phyloP scores from a whole-genome alignment of 257 asterid species.

The Solanum bulbocastanum region DNA sequence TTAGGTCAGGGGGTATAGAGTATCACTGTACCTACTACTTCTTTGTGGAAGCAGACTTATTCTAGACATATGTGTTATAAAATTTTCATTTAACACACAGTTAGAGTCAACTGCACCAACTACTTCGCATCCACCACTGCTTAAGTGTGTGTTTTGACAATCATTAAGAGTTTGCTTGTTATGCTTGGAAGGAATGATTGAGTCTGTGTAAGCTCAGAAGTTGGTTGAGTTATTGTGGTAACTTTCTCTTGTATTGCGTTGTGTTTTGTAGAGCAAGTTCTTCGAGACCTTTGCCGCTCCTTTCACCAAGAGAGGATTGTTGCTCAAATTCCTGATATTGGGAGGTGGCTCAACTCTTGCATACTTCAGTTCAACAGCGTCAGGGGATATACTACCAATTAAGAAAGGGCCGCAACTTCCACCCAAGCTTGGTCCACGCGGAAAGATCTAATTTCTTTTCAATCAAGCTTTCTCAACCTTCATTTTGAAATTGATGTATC shows the following conservation, averaged over 20 bases:
- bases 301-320: conserved; percentile 87
- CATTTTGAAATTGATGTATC: conserved; percentile 20
- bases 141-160: background rate
- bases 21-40: background rate
- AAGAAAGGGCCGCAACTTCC: conserved; percentile 96
- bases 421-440: conserved; percentile 81
- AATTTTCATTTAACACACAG: background rate
- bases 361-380: conserved; percentile 72
- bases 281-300: conserved; percentile 98
- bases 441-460: conserved; percentile 44
- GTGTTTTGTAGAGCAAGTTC: conserved; percentile 72
- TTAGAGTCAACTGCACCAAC: background rate
- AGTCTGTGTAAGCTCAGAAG: background rate
- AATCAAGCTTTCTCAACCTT: conserved; percentile 4
- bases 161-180: background rate
- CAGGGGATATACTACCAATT: conserved; percentile 78
- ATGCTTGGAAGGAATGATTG: background rate
- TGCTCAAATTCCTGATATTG: conserved; percentile 86
- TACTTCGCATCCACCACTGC: background rate
- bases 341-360: conserved; percentile 88
- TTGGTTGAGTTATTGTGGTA: background rate
- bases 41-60: background rate
- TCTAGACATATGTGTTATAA: background rate
- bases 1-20: background rate
- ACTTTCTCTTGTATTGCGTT: background rate